Base-by-base conservation (phyloP, 345 rosid species). In the Hypericum perforatum region DNA sequence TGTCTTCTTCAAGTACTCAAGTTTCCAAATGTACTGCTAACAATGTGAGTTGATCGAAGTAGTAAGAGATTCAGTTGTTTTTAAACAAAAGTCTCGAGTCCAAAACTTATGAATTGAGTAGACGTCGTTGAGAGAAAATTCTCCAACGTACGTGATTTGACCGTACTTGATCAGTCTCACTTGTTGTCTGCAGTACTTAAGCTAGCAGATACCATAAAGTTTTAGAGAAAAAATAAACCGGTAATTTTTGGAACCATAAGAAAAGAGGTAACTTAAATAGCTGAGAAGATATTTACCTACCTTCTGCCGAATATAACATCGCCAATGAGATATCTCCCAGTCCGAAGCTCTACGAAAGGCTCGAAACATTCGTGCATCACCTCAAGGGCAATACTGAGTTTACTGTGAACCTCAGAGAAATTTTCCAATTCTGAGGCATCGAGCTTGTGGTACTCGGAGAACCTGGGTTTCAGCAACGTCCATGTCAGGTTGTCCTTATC, bases 351-450 rank as follows among this genome's bases (percentile, higher is more conserved):
- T 67, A 72, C 63, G 13, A 87, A 67, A 9, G 76, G 76, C 72
- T 91, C 81, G 15, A 91, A 91, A 66, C 95, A 84, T 66, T 91
- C 95, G 40, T 87, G 98, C 91, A 91, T 77, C 60, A 87, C 82
- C 11, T 63, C 75, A 47, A 82, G 79, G 11, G 96, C 92, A 45
- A 87, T 66, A 63, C 54, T 78, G 43, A 91, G 82, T 76, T 66
- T 91, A 71, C 79, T 70, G 49, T 75, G 70, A 58, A 49, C 75
- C 63, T 83, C 86, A 43, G 68, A 67, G 54, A 65, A 63, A 38
- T 65, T 61, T 62, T 80, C 85, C 38, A 62, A 43, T 49, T 72
- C 68, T 46, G 53, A 63, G 58, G 64, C 57, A 29, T 59, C 69
- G 63, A 47, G 64, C 40, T 57, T 68, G 45, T n/a, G 38, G 45